Evolutionary conservation across 306 rosid species (phyloP).

Genomic region (Oxytropis ochrocephala): DNA sequence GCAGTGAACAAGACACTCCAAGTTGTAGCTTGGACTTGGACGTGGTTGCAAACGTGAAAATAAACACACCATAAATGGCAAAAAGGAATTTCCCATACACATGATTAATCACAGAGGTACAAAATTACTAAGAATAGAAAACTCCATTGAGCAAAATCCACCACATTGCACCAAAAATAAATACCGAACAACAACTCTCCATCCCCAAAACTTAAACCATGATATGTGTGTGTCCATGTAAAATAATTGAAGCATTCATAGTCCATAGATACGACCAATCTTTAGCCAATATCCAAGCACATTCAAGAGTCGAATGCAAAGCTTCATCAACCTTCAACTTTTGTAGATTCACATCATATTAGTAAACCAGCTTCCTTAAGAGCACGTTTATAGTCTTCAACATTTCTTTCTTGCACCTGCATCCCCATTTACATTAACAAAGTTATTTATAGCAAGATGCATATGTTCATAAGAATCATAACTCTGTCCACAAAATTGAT

Average conservation of each 20-base stretch:
- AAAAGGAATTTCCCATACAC: background rate
- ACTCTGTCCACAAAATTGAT: background rate
- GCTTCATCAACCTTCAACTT: slow-evolving; percentile 9
- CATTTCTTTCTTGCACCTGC: slow-evolving; percentile 26
- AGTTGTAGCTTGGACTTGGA: too few relatives aligned
- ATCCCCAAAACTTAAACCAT: slow-evolving; percentile 3
- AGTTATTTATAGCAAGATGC: slow-evolving; percentile 4
- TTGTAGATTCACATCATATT: background rate
- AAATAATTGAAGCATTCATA: background rate
- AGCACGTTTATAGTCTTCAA: slow-evolving; percentile 50
- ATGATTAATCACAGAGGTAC: background rate
- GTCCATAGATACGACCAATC: background rate
- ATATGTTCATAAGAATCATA: background rate
- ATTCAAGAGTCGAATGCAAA: background rate
- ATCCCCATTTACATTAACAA: slow-evolving; percentile 6
- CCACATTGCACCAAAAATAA: background rate
- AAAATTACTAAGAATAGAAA: background rate
- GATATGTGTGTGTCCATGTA: background rate
- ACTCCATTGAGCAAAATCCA: background rate
- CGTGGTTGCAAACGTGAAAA: too few relatives aligned
- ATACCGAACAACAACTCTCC: slow-evolving; percentile 6
- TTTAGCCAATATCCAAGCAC: background rate
- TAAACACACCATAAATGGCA: too few relatives aligned
- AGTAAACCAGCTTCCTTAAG: slow-evolving; percentile 57
- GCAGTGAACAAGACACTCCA: too few relatives aligned